These are phyloP conservation scores for Ettlia oleoabundans DNA, from an alignment of 139 green algal species.

Conservation along the genomic window DNA sequence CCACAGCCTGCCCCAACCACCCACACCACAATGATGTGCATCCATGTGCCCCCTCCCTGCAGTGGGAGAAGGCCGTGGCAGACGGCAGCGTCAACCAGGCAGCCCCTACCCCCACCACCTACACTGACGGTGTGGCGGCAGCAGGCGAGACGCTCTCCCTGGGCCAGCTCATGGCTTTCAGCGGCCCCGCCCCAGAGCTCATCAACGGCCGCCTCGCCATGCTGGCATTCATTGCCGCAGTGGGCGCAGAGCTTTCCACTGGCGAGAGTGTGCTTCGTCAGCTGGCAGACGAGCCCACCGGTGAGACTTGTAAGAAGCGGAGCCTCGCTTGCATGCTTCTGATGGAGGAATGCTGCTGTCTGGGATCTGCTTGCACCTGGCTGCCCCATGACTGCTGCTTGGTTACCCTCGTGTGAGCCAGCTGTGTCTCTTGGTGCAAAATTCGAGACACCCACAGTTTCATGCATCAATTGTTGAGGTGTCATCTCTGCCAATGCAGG, in stretches of 20 bases:
- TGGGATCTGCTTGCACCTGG: background rate
- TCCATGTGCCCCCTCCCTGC: background rate
- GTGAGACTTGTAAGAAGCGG: too few relatives aligned
- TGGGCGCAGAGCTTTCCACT: conserved; percentile 48
- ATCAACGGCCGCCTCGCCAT: conserved; percentile 69
- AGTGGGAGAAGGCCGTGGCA: conserved; percentile 34
- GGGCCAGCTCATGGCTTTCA: conserved; percentile 59
- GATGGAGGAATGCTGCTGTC: background rate
- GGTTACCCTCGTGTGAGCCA: background rate
- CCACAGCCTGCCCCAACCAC: background rate
- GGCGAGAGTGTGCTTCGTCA: conserved; percentile 55
- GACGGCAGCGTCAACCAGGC: conserved; percentile 10
- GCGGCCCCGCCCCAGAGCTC: conserved; percentile 51
- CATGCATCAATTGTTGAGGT: too few relatives aligned
- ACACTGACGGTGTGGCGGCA: background rate
- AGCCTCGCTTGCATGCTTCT: too few relatives aligned
- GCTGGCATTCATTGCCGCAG: conserved; percentile 57
- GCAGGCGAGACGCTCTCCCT: background rate
- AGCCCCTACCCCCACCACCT: background rate
- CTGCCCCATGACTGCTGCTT: background rate
- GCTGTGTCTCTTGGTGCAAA: background rate
- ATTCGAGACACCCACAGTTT: too few relatives aligned
- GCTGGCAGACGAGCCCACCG: conserved; percentile 38
- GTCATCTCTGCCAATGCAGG: too few relatives aligned
- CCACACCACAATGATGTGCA: background rate